phyloP scores from a whole-genome alignment of 2,329 filamentous ascomycete genomes.

The Diplodia mutila region DNA sequence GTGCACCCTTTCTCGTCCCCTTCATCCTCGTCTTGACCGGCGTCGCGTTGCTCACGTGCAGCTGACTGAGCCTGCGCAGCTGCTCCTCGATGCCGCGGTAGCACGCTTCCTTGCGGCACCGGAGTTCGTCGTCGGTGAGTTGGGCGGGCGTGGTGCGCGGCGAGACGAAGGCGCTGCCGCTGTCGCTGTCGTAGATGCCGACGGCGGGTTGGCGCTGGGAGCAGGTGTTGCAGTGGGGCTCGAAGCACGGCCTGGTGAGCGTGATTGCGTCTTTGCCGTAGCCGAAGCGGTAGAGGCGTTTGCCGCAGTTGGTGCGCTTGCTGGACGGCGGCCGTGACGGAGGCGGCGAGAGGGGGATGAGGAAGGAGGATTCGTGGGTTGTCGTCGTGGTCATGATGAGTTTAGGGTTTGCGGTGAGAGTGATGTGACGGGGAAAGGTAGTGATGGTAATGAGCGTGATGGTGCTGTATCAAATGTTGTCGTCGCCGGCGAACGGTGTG shows the following conservation, averaged over 20 bases:
- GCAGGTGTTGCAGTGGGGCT: conserved; percentile 13
- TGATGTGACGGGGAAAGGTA: too few species aligned
- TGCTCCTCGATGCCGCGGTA: background rate
- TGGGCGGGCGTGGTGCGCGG: background rate
- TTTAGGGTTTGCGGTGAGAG: background rate
- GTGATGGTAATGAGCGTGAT: too few species aligned
- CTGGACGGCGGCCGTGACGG: background rate
- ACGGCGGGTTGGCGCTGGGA: background rate
- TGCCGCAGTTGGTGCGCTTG: conserved; percentile 18
- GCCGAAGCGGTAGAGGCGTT: conserved; percentile 15
- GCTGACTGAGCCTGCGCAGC: background rate
- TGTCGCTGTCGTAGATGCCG: background rate
- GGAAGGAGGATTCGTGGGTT: background rate
- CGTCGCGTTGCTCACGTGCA: background rate
- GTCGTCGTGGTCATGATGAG: background rate
- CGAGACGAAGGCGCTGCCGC: background rate
- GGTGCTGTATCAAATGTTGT: background rate
- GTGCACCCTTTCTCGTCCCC: background rate
- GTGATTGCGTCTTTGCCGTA: conserved; percentile 8
- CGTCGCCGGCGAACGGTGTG: background rate
- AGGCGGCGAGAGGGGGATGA: too few species aligned
- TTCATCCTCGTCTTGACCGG: background rate
- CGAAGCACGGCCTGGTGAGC: conserved; percentile 8
- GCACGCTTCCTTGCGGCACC: background rate
- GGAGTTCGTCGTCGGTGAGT: background rate